Evolutionary conservation across 768 basidiomycete genomes (phyloP), one percentile per base, ranked within the genome.

Genomic region (Suillus fuscotomentosus): DNA sequence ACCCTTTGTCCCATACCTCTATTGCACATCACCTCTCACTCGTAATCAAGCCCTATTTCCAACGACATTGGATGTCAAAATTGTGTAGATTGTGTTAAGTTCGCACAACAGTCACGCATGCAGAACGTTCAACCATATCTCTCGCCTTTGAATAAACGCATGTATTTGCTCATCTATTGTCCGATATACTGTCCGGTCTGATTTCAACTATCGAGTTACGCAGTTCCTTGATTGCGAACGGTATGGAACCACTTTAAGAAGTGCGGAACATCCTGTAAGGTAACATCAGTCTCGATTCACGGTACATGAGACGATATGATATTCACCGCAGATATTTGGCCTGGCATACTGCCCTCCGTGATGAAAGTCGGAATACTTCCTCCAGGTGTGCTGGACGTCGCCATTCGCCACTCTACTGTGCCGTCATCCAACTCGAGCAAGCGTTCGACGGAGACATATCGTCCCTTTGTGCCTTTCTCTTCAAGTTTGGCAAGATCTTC

Each of bases 341-440:
- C 79, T 3, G 84, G 78, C 82, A 92, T 83, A 38, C 81, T 82
- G 63, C 75, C 79, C 66, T 91, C 88, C 4, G 83, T 83, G 64
- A 92, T 63, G 66, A 88, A 90, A 17, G 78, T 76, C 1, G 91
- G 91, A 51, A 92, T 87, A 60, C 73, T 81, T 27, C 91, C 91
- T 31, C 89, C 90, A 14, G 89, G 85, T 3, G 84, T 85, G 68
- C 88, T 88, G 31, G 88, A 87, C 2, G 89, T 90, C 3, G 90
- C 91, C 91, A 93, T 91, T 47, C 85, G 80, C 91, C 91, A 93
- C 74, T 92, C 90, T 14, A 86, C 84, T 56, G 75, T 83, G 59
- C 88, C 91, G 65, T 84, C 78, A 22, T 83, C 84, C 47, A 88
- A 82, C 73, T 89, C 88, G 50, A 78, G 74, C 60, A 94, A 69